phyloP scores from a whole-genome alignment of 129 eudicot genomes.

The Sambucus nigra region DNA sequence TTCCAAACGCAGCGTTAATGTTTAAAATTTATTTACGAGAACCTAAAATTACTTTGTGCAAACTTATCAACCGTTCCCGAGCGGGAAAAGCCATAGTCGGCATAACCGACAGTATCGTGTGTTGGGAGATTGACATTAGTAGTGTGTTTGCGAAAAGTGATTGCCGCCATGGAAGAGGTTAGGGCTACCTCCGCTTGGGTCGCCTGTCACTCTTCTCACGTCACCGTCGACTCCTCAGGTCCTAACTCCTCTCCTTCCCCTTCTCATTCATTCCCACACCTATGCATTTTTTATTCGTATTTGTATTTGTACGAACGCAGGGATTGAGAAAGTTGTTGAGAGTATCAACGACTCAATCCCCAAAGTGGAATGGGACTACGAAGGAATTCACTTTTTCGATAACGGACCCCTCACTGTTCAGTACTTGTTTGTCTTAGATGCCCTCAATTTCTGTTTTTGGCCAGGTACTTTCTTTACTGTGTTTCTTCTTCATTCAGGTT shows the following conservation, averaged over 20 bases:
- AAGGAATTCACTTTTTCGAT: conserved; percentile 88
- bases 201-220: conserved; percentile 71
- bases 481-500: neutral
- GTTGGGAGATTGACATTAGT: too few relatives aligned
- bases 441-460: conserved; percentile 94
- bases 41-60: too few relatives aligned
- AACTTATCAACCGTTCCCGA: too few relatives aligned
- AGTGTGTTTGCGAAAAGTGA: too few relatives aligned
- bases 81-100: too few relatives aligned
- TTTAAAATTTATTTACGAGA: too few relatives aligned
- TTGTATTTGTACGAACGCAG: conserved; percentile 25
- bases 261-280: neutral
- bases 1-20: too few relatives aligned
- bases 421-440: conserved; percentile 79
- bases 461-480: conserved; percentile 80
- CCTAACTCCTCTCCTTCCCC: neutral
- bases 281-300: too few relatives aligned
- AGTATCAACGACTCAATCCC: conserved; percentile 70
- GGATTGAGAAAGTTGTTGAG: conserved; percentile 76
- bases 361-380: conserved; percentile 91
- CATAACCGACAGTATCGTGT: too few relatives aligned
- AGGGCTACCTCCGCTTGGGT: conserved; percentile 76
- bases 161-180: conserved; percentile 61
- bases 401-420: conserved; percentile 80
- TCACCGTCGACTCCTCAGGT: conserved; percentile 66